Base-by-base conservation (phyloP, 2,329 filamentous ascomycete species). In the Colletotrichum spaethianum region DNA sequence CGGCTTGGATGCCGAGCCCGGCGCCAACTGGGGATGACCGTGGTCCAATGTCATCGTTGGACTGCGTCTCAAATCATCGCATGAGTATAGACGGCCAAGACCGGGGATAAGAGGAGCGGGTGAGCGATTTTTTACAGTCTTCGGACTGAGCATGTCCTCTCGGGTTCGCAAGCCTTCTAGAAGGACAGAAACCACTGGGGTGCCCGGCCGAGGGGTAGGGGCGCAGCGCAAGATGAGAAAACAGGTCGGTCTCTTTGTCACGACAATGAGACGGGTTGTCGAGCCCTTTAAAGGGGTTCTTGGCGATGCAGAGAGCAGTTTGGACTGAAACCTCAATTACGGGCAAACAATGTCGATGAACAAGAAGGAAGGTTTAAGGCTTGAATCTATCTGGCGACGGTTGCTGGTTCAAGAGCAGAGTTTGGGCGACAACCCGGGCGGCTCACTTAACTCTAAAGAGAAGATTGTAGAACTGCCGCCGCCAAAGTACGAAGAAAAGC, bases 1-100 rank as follows among this genome's bases (percentile, higher is more conserved):
- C 44, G 62, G 62, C 28, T 42, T 62, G 42, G 53, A 50, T 52
- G 56, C 68, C 50, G 57, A 63, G 53, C 28, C 62, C 4, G 48
- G 36, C 3, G 11, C 23, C 3, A 28, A 38, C n/a, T 28, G 38
- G 48, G 36, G 26, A 31, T 6, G 4, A 44, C 28, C 55, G 18
- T n/a, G 31, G 23, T 12, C 33, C 33, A 28, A n/a, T 16, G 9
- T 23, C n/a, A 9, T 26, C 11, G n/a, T n/a, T 20, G 12, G 46
- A 23, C 16, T 26, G 11, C 7, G 28, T 14, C 12, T 38, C 16
- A 26, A 11, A 23, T 14, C 26, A 26, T 52, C 23, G 50, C 38
- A 36, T 18, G n/a, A 28, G 31, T 18, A 8, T 44, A 23, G 23
- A 31, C 2, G 20, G 16, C 12, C 33, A n/a, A 36, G 56, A 36